Conservation (phyloP, 2,329 filamentous ascomycete genomes). For the Trichoderma gracile region DNA sequence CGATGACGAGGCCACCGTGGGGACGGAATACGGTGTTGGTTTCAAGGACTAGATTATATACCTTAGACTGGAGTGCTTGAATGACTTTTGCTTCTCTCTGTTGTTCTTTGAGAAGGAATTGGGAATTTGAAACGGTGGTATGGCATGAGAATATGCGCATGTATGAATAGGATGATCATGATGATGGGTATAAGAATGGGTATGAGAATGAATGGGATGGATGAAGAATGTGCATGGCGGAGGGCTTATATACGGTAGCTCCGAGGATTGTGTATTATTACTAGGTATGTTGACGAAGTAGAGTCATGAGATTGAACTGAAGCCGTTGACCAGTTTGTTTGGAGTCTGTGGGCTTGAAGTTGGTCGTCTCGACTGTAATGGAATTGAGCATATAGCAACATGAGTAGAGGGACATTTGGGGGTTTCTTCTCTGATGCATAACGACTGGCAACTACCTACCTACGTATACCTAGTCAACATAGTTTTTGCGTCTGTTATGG, state of each 20-base stretch:
- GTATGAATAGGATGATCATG: no score
- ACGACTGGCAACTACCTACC: no score
- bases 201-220: slow-evolving; percentile 11
- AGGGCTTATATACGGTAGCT: slow-evolving; percentile 2
- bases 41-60: slow-evolving; percentile 22
- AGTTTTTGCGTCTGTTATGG: no score
- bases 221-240: neutral
- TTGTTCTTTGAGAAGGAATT: neutral
- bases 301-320: no score
- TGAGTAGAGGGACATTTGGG: no score
- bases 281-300: neutral
- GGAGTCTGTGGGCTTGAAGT: no score
- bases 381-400: no score
- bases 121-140: neutral
- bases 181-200: neutral
- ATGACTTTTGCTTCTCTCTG: neutral
- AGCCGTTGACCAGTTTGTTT: no score
- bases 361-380: no score
- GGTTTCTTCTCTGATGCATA: no score
- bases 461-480: no score
- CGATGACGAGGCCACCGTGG: slow-evolving; percentile 56
- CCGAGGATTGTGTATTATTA: slow-evolving; percentile 13
- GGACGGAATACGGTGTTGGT: slow-evolving; percentile 33
- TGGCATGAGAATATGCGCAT: no score
- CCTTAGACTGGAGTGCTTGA: slow-evolving; percentile 7